Evolutionary conservation across 148 eudicot genomes (phyloP).

Genomic region (Vaccinium darrowii): DNA sequence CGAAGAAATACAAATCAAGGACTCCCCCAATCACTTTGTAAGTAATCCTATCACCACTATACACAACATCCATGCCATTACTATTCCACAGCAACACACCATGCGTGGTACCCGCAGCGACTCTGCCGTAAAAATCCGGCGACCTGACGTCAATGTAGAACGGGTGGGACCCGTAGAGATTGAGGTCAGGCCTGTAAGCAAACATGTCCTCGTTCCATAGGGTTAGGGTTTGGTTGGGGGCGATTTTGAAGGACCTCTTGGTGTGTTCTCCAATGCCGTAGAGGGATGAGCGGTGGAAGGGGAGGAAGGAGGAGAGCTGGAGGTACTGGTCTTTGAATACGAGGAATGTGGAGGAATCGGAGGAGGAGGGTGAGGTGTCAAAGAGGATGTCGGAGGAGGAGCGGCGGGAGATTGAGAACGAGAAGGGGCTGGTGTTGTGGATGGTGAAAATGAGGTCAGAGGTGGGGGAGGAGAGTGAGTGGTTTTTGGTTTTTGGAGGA

Average conservation of each 20-base stretch:
- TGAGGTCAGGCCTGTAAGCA: constrained; percentile 41
- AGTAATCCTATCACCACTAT: constrained; percentile 62
- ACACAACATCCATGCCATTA: constrained; percentile 85
- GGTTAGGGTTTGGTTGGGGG: constrained; percentile 65
- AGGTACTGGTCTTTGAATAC: constrained; percentile 72
- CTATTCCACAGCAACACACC: constrained; percentile 73
- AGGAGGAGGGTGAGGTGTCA: constrained; percentile 1
- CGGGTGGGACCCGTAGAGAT: constrained; percentile 81
- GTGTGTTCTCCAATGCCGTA: constrained; percentile 86
- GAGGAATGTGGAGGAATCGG: constrained; percentile 31
- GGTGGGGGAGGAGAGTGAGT: constrained; percentile 30
- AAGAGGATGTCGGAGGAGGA: constrained; percentile 62
- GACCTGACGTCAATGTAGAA: constrained; percentile 76
- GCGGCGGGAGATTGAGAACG: constrained; percentile 60
- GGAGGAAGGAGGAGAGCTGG: constrained; percentile 65
- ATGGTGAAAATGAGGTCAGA: constrained; percentile 72
- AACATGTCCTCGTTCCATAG: constrained; percentile 67
- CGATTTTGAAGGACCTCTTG: constrained; percentile 49
- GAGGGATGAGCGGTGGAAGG: constrained; percentile 45
- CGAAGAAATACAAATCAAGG: constrained; percentile 64
- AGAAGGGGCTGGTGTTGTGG: constrained; percentile 60
- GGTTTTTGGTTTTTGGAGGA: not conserved
- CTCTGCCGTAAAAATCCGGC: constrained; percentile 13
- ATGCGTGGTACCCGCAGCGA: constrained; percentile 42
- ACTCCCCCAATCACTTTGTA: constrained; percentile 81